phyloP scores from a whole-genome alignment of 306 rosid species.

The Cucurbita ficifolia region DNA sequence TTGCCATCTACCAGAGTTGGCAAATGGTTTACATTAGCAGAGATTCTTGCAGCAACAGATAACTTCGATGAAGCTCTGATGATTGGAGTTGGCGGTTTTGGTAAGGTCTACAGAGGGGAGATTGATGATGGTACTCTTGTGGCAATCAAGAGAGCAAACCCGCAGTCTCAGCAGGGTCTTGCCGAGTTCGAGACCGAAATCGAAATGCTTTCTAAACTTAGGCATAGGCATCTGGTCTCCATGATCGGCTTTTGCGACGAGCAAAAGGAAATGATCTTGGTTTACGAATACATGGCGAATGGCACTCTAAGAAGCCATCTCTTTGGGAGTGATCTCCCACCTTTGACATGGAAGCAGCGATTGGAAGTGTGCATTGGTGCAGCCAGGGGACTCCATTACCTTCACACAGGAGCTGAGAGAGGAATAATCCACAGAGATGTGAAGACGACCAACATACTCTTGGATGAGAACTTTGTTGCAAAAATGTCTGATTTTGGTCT shows the following conservation, averaged over 20 bases:
- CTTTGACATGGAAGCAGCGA: conserved; percentile 74
- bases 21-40: conserved; percentile 54
- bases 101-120: conserved; percentile 87
- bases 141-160: conserved; percentile 86
- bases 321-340: conserved; percentile 68
- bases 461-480: conserved; percentile 73
- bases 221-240: conserved; percentile 87
- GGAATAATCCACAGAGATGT: conserved; percentile 95
- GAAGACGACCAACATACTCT: conserved; percentile 81
- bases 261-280: conserved; percentile 83
- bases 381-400: conserved; percentile 92
- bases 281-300: conserved; percentile 86
- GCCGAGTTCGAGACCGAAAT: conserved; percentile 91
- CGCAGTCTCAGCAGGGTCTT: conserved; percentile 79
- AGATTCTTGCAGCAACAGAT: conserved; percentile 59
- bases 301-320: conserved; percentile 94
- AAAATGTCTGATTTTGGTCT: conserved; percentile 91
- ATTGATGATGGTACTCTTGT: conserved; percentile 53
- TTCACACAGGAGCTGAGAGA: conserved; percentile 81
- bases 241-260: conserved; percentile 93
- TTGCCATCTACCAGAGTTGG: conserved; percentile 42
- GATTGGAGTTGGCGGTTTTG: conserved; percentile 95
- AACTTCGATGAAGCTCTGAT: conserved; percentile 61
- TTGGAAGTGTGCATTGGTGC: conserved; percentile 86
- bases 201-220: conserved; percentile 96